phyloP scores from a whole-genome alignment of 202 grass and related monocot genomes.

The Brachypodium distachyon region DNA sequence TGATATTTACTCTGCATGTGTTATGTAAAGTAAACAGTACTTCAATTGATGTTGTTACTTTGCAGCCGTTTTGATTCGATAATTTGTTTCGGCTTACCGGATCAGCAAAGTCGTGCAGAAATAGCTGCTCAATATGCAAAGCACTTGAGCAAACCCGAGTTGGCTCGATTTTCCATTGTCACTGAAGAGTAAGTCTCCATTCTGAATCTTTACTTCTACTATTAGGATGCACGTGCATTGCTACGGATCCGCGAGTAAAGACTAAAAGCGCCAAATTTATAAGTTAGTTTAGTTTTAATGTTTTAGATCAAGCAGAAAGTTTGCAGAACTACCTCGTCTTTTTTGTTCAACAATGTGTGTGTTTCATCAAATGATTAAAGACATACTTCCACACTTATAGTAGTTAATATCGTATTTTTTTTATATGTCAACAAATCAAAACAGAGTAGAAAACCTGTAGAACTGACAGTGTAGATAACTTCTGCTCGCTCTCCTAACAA shows the following conservation, averaged over 20 bases:
- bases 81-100: conserved; percentile 70
- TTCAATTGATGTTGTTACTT: conserved; percentile 15
- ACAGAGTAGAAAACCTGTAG: background rate
- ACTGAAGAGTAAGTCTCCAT: conserved; percentile 69
- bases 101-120: conserved; percentile 64
- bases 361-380: background rate
- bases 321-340: background rate
- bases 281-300: background rate
- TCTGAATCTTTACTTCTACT: background rate
- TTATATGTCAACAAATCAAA: background rate
- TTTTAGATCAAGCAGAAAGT: background rate
- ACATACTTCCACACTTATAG: background rate
- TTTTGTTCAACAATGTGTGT: no score
- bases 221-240: background rate
- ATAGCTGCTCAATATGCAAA: conserved; percentile 91
- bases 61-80: conserved; percentile 96
- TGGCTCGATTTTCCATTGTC: conserved; percentile 54
- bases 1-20: background rate
- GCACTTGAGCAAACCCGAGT: conserved; percentile 65
- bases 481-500: background rate
- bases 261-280: background rate
- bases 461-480: background rate
- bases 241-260: background rate
- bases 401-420: background rate
- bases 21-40: background rate